phyloP scores from a whole-genome alignment of 225 moss, liverwort and hornwort genomes.

The Rhytidiadelphus loreus region DNA sequence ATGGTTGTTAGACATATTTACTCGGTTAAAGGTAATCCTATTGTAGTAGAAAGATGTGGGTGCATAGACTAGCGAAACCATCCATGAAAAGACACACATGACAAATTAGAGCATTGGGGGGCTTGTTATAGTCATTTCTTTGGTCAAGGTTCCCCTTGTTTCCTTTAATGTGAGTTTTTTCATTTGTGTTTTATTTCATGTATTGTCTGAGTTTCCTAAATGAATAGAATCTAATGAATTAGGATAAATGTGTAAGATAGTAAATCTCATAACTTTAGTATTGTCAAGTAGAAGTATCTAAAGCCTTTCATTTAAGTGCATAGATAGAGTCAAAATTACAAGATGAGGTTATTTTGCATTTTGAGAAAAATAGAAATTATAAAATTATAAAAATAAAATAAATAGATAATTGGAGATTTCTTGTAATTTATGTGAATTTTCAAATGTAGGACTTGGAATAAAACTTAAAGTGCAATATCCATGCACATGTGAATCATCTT shows the following conservation, averaged over 20 bases:
- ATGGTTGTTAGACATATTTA: rapidly evolving
- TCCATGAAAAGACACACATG: background rate
- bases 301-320: background rate
- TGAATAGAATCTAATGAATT: background rate
- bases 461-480: background rate
- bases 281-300: background rate
- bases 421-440: background rate
- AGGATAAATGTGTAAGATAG: too few relatives aligned
- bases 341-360: rapidly evolving
- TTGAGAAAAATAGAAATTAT: background rate
- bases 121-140: background rate
- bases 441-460: too few relatives aligned
- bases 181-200: background rate
- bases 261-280: background rate
- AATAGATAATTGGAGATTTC: rapidly evolving
- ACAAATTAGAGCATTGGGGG: background rate
- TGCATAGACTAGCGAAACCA: rapidly evolving
- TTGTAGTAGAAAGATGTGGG: background rate
- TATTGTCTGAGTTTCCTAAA: rapidly evolving
- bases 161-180: rapidly evolving
- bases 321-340: background rate
- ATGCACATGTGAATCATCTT: rapidly evolving
- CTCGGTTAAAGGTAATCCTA: rapidly evolving
- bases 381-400: background rate
- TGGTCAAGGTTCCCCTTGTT: rapidly evolving